Evolutionary conservation across 768 basidiomycete species (phyloP).

Genomic region (Dioszegia crocea): DNA sequence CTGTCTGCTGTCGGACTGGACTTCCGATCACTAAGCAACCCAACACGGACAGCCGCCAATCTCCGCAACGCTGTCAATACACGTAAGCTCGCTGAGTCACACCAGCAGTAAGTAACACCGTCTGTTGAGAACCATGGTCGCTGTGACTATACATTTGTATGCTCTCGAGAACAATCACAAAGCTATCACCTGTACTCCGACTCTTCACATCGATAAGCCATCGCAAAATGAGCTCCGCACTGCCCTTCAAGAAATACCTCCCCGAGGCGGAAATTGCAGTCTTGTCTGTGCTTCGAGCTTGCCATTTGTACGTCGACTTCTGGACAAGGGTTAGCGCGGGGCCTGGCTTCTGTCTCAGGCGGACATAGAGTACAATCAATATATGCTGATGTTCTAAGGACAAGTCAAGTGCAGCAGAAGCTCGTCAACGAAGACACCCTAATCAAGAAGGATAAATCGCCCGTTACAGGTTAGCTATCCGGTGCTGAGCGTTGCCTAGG

Average conservation of each 20-base stretch:
- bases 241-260: conserved; percentile 53
- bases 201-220: not conserved
- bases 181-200: not conserved
- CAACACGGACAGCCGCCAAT: not conserved
- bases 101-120: too few species aligned
- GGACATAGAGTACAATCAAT: not conserved
- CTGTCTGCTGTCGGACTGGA: too few species aligned
- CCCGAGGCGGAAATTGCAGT: conserved; percentile 76
- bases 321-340: too few species aligned
- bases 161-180: not conserved
- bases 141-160: not conserved
- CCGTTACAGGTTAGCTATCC: conserved; percentile 65
- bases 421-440: conserved; percentile 80
- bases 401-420: conserved; percentile 77
- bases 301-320: conserved; percentile 56
- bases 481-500: too few species aligned
- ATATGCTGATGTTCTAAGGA: conserved; percentile 48
- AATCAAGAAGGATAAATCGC: conserved; percentile 85
- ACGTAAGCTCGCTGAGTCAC: too few species aligned
- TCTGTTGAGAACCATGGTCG: too few species aligned
- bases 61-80: too few species aligned
- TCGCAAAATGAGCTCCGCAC: conserved; percentile 10
- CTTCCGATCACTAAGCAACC: too few species aligned
- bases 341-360: not conserved
- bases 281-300: conserved; percentile 81